Evolutionary conservation across 495 filamentous ascomycete species (phyloP), one percentile per base, ranked within the genome.

Genomic region (Cercophora scortea): DNA sequence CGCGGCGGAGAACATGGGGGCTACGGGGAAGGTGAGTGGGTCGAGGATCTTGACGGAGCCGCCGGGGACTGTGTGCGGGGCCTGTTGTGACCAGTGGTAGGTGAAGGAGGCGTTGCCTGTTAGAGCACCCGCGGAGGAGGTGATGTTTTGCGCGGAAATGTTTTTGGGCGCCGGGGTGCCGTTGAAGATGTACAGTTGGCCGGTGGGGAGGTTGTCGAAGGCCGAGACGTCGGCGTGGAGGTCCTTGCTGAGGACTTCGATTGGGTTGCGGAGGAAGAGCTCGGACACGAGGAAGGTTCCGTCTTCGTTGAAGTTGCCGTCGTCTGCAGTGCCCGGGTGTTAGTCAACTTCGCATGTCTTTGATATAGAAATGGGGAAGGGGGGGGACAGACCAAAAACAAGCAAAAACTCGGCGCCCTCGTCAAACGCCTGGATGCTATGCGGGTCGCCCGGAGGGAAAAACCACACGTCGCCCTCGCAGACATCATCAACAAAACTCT

Each of bases 381-480:
- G 25, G 5, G 25, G 25, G 25, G 25, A 25, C 25, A 25, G 25
- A 25, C 25, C 58, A 88, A 88, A 88, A 42, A 88, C 76, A 10
- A 89, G 71, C 8, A 88, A 72, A 62, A 88, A 88, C 56, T 89
- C 85, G 25, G 74, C 76, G 3, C 84, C 85, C 16, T 77, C 71
- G 12, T 81, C 76, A 3, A 86, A 66, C 0, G 78, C 85, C 64
- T 89, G 84, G 36, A 89, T 76, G 6, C 76, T 80, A 57, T 88
- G 85, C 7, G 85, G 85, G 18, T 85, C 66, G 12, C 85, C 84
- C 4, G 67, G 39, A 15, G 83, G 83, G 65, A 87, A 87, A 58
- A 80, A 87, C 85, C 84, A 87, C 11, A 88, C 79, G 64, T 87
- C 85, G 15, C 84, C 85, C 7, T 76, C 77, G 32, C 68, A 76